A percentile compares a stretch with the other conserved stretches of the same genome.
phyloP scores from a whole-genome alignment of 2,329 filamentous ascomycete species.

The Didymella pinodella region DNA sequence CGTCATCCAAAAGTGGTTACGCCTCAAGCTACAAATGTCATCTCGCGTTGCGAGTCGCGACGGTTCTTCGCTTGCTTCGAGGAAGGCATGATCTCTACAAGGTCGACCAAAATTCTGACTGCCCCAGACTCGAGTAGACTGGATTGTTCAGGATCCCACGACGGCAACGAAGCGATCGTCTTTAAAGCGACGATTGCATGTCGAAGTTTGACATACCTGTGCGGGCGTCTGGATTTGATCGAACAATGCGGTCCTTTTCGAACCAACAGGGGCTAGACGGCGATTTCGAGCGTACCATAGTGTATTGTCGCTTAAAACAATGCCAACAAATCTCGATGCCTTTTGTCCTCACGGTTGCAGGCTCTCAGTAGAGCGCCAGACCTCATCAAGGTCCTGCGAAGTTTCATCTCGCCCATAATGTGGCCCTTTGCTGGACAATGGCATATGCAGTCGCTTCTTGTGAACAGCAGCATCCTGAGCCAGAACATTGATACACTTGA shows the following conservation, averaged over 20 bases:
- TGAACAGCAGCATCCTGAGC: not conserved
- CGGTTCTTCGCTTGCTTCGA: slow-evolving; percentile 5
- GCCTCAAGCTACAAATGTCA: slow-evolving; percentile 1
- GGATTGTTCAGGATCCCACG: not conserved
- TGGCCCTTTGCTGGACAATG: not conserved
- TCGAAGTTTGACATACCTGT: not conserved
- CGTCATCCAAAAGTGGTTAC: slow-evolving; percentile 7
- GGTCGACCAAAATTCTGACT: not conserved
- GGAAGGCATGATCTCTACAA: not conserved
- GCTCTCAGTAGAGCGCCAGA: not conserved
- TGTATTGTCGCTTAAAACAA: too few species aligned
- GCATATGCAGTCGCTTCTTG: not conserved
- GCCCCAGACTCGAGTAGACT: not conserved
- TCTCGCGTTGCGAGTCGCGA: not conserved
- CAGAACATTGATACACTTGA: slow-evolving; percentile 6
- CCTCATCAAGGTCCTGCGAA: not conserved
- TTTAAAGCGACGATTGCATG: not conserved
- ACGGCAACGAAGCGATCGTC: slow-evolving; percentile 6
- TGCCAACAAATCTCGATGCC: not conserved
- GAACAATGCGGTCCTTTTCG: not conserved
- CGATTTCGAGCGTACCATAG: not conserved
- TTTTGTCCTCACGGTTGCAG: not conserved
- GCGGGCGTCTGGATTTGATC: too few species aligned
- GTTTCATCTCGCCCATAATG: not conserved
- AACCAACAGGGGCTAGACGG: not conserved